These are phyloP conservation scores for Coprinellus micaceus DNA, from an alignment of 768 basidiomycete species.

Conservation along the genomic window DNA sequence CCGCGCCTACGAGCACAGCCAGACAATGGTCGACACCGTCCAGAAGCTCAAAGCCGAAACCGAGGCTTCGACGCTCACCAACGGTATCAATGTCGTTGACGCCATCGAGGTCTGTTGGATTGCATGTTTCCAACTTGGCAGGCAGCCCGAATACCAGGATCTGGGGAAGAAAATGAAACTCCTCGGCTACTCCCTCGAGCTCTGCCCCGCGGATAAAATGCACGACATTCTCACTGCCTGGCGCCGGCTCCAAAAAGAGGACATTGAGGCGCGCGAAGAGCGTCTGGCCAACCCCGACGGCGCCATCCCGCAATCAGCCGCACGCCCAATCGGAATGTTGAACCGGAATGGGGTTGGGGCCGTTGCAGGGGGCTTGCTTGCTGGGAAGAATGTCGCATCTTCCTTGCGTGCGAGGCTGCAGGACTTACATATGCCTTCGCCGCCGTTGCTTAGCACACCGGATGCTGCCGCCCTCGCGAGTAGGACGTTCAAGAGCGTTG, in stretches of 20 bases:
- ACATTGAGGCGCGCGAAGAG: constrained; percentile 48
- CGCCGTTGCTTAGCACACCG: constrained; percentile 65
- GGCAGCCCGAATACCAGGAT: constrained; percentile 74
- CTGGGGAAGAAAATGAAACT: constrained; percentile 62
- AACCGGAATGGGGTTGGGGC: constrained; percentile 1
- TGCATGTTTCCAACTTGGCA: constrained; percentile 82
- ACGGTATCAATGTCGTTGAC: constrained; percentile 46
- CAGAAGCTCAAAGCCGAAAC: constrained; percentile 41
- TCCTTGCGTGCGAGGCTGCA: constrained; percentile 63
- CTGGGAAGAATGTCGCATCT: constrained; percentile 32
- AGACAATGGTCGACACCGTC: constrained; percentile 67
- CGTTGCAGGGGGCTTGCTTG: constrained; percentile 20
- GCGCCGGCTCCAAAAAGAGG: constrained; percentile 70
- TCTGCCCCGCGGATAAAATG: constrained; percentile 81
- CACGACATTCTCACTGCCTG: constrained; percentile 75
- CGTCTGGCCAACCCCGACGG: constrained; percentile 17
- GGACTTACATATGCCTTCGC: constrained; percentile 64
- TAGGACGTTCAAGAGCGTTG: constrained; percentile 72
- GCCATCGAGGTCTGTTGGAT: constrained; percentile 87
- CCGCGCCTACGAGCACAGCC: constrained; percentile 66
- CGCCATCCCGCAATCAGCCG: constrained; percentile 10
- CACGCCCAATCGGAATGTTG: constrained; percentile 7
- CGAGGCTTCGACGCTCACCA: constrained; percentile 21
- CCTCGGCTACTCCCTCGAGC: constrained; percentile 76
- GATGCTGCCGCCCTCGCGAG: constrained; percentile 80